Base-by-base conservation (phyloP, 2,329 filamentous ascomycete species). In the Penicillium sp. region DNA sequence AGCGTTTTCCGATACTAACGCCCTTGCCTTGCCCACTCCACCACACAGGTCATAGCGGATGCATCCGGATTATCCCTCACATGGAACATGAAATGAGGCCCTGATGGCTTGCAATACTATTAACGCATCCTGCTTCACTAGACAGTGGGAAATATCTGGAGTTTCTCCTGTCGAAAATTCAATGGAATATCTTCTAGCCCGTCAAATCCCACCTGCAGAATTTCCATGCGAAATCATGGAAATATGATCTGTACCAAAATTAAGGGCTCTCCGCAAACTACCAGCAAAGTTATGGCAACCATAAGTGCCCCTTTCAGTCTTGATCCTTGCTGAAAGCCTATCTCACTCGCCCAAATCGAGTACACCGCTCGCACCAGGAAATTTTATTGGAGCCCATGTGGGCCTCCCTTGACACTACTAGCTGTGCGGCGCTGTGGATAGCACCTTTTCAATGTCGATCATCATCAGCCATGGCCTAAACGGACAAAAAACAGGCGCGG, bases 351-450 rank as follows among this genome's bases (percentile, higher is more conserved):
- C 52, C 52, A 27, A n/a, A 57, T 57, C 51, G 22, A 48, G 51
- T 21, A 33, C 44, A 49, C 49, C 39, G 31, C 44, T 44, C 31
- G 26, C 27, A 27, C 51, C 51, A 43, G 48, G 33, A 22, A 27
- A 49, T 29, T 50, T 55, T 29, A 58, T 52, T 57, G 56, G 49
- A 50, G 21, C 21, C 56, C 52, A 62, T 62, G 52, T 65, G 57
- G 55, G 56, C 54, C 58, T 55, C 60, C 60, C 60, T 60, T 54
- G 26, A 49, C 49, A 52, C 8, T 27, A 49, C 27, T 59, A 47
- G 19, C 33, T 56, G 37, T 29, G 29, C 39, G 45, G 46, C 37
- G 27, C 48, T n/a, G 21, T 43, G 37, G 50, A 47, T 55, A 52
- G 44, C 45, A 54, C 46, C 24, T 31, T n/a, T 13, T 42, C 52